Conservation (phyloP, 2,329 filamentous ascomycete genomes). For the Penicillium capsulatum region DNA sequence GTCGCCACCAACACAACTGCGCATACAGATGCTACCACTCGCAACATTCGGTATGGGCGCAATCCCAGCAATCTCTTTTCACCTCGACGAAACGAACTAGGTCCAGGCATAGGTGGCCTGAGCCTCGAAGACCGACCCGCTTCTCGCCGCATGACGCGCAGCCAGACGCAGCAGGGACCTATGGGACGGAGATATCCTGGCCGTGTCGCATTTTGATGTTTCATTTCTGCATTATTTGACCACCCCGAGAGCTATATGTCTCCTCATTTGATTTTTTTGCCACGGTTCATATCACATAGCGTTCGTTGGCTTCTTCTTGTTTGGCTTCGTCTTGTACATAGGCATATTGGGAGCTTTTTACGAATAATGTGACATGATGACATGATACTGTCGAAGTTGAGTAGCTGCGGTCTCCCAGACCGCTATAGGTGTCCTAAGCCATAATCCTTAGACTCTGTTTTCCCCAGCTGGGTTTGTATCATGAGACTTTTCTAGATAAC, state of each 20-base stretch:
- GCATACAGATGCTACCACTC: constrained; percentile 33
- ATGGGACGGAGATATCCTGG: constrained; percentile 12
- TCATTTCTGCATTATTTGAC: not conserved
- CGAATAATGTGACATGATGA: no score
- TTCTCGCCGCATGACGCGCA: constrained; percentile 33
- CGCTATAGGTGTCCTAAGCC: no score
- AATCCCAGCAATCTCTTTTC: constrained; percentile 24
- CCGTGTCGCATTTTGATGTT: not conserved
- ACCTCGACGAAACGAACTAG: constrained; percentile 31
- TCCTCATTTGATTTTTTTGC: no score
- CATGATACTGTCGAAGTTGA: no score
- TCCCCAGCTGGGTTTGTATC: no score
- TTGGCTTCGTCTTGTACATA: no score
- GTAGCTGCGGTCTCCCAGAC: no score
- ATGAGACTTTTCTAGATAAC: no score
- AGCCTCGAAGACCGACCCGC: constrained; percentile 33
- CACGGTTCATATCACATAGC: no score
- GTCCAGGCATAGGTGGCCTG: constrained; percentile 30
- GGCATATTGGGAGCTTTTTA: no score
- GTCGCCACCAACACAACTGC: constrained; percentile 31
- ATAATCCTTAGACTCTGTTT: no score
- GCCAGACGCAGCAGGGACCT: constrained; percentile 31
- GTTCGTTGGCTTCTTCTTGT: no score
- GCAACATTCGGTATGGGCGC: constrained; percentile 36
- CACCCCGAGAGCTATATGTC: not conserved